Conservation (phyloP, 495 filamentous ascomycete species). For the Beverwykella pulmonaria region DNA sequence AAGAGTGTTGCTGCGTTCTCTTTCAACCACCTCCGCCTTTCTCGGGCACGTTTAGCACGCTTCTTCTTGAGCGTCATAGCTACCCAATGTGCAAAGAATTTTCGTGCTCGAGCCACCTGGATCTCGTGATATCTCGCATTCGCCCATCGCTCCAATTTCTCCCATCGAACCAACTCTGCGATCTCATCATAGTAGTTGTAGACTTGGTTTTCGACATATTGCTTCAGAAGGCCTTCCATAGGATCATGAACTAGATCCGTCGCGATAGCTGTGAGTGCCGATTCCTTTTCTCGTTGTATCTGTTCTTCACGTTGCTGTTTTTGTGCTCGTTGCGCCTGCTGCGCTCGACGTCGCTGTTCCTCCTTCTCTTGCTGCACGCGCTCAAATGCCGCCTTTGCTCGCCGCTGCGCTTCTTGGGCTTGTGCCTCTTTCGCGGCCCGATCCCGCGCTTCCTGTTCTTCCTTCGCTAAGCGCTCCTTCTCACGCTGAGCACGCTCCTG, state of each 20-base stretch:
- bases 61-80: not conserved
- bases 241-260: slow-evolving; percentile 7
- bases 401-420: slow-evolving; percentile 4
- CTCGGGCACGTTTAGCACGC: not conserved
- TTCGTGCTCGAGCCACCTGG: not conserved
- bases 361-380: slow-evolving; percentile 2
- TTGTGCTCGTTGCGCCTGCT: slow-evolving; percentile 10
- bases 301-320: slow-evolving; percentile 3
- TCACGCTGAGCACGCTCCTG: not conserved
- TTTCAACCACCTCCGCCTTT: slow-evolving; percentile 4
- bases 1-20: not conserved
- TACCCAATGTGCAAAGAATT: not conserved
- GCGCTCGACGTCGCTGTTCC: slow-evolving; percentile 2
- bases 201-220: slow-evolving; percentile 25
- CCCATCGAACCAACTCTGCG: not conserved
- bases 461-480: not conserved
- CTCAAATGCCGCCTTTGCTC: slow-evolving; percentile 6
- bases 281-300: slow-evolving; percentile 1
- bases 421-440: slow-evolving; percentile 4
- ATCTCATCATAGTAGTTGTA: not conserved
- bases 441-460: slow-evolving; percentile 1
- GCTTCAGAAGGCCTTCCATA: slow-evolving; percentile 13
- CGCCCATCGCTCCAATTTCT: not conserved
- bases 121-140: not conserved
- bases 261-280: not conserved